Conservation (phyloP, 805 yeast species). For the Wickerhamomyces ciferrii region DNA sequence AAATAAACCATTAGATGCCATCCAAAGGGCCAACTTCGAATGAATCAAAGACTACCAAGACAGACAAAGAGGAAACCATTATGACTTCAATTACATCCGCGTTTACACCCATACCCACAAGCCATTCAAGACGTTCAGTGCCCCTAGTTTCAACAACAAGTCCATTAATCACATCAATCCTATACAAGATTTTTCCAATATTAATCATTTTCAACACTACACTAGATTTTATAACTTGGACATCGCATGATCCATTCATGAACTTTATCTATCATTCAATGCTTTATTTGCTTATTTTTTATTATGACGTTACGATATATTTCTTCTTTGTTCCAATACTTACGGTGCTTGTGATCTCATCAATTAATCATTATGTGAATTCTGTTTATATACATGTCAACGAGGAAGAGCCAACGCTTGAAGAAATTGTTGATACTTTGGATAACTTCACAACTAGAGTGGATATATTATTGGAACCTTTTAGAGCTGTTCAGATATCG, state of each 20-base stretch:
- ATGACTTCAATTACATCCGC: slow-evolving; percentile 3
- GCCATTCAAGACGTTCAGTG: slow-evolving; percentile 1
- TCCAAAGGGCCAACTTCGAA: background rate
- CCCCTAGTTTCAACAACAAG: slow-evolving; percentile 4
- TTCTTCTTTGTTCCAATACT: slow-evolving; percentile 28
- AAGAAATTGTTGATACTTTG: slow-evolving; percentile 37
- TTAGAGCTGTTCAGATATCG: slow-evolving; percentile 19
- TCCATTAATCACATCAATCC: slow-evolving; percentile 36
- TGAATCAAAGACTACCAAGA: background rate
- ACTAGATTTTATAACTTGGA: slow-evolving; percentile 42
- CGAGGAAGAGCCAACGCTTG: slow-evolving; percentile 39
- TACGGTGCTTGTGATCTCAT: slow-evolving; percentile 28
- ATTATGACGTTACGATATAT: slow-evolving; percentile 28
- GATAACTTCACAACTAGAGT: slow-evolving; percentile 38
- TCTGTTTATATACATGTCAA: slow-evolving; percentile 35
- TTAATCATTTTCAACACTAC: slow-evolving; percentile 34
- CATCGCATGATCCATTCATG: slow-evolving; percentile 35
- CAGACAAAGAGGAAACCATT: background rate
- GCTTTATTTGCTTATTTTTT: slow-evolving; percentile 31
- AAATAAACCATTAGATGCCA: background rate
- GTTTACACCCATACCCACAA: slow-evolving; percentile 2
- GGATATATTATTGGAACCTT: slow-evolving; percentile 24
- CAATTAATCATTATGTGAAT: slow-evolving; percentile 37
- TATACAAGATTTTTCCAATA: slow-evolving; percentile 40
- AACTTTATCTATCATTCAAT: slow-evolving; percentile 34